These are phyloP conservation scores for Cyanidiococcus yangmingshanensis DNA, from an alignment of 23 red algal species.

Conservation along the genomic window DNA sequence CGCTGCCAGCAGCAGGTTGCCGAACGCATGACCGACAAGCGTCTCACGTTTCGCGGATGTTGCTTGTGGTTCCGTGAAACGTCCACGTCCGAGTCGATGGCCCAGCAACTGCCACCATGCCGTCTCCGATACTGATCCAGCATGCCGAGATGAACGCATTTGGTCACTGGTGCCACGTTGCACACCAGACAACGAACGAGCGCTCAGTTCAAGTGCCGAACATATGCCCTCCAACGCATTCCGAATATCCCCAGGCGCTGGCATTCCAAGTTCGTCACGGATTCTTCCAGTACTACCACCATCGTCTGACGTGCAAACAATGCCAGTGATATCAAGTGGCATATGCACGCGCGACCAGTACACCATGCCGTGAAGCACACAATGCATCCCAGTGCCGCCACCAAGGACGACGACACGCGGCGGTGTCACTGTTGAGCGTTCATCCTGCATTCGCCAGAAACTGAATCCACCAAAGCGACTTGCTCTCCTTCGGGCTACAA, in stretches of 20 bases:
- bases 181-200: not conserved
- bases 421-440: not conserved
- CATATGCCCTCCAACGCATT: not conserved
- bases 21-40: not conserved
- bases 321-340: slow-evolving; percentile 4
- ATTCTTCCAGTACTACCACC: slow-evolving; percentile 3
- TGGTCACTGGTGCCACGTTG: not conserved
- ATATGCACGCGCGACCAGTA: not conserved
- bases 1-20: slow-evolving; percentile 8
- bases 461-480: too few species aligned
- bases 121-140: not conserved
- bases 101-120: not conserved
- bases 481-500: too few species aligned
- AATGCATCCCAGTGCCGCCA: slow-evolving; percentile 9
- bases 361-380: not conserved
- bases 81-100: not conserved
- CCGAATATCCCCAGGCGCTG: not conserved
- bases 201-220: not conserved
- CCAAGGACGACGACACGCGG: slow-evolving; percentile 7
- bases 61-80: too few species aligned
- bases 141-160: not conserved
- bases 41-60: not conserved
- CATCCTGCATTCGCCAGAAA: not conserved
- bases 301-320: not conserved
- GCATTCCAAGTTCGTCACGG: not conserved